A percentile compares a stretch with the other conserved stretches of the same genome.
phyloP scores from a whole-genome alignment of 2,329 filamentous ascomycete species.

The Trichoderma arundinaceum region DNA sequence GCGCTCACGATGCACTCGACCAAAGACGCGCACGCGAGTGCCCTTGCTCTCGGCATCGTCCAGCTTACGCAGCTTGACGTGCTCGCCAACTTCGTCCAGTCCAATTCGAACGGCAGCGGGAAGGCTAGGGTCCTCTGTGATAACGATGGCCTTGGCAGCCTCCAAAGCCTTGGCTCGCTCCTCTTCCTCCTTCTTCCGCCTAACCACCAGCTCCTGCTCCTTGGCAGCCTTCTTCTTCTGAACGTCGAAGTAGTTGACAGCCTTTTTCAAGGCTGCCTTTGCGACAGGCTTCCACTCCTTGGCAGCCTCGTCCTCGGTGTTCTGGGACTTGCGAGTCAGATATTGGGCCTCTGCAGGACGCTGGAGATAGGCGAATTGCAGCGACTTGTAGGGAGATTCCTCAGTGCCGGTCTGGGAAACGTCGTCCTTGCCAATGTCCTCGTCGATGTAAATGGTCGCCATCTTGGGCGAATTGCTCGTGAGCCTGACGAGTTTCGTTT shows the following conservation, averaged over 20 bases:
- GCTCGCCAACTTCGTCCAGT: constrained; percentile 41
- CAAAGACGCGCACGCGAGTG: constrained; percentile 77
- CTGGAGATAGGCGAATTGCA: constrained; percentile 74
- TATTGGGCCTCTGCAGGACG: constrained; percentile 42
- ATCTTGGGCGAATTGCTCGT: constrained; percentile 37
- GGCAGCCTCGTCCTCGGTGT: constrained; percentile 47
- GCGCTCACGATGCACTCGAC: constrained; percentile 80
- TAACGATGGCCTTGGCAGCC: constrained; percentile 76
- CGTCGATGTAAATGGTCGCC: constrained; percentile 63
- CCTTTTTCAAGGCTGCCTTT: constrained; percentile 37
- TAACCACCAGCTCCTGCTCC: constrained; percentile 35
- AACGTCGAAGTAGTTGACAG: constrained; percentile 35
- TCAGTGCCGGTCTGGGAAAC: constrained; percentile 70
- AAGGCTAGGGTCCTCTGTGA: constrained; percentile 67
- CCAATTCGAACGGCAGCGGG: constrained; percentile 81
- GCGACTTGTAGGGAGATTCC: constrained; percentile 78
- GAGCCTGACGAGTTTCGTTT: constrained; percentile 15
- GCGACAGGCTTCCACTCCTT: constrained; percentile 44
- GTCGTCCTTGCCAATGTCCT: constrained; percentile 77
- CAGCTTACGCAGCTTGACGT: constrained; percentile 42
- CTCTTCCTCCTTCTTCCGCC: constrained; percentile 36
- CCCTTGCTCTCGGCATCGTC: constrained; percentile 60
- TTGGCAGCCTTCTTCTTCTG: constrained; percentile 37
- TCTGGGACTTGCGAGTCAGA: constrained; percentile 58
- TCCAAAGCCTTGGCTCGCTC: constrained; percentile 57